phyloP scores from a whole-genome alignment of 768 basidiomycete genomes.

The Lentinus brumalis region DNA sequence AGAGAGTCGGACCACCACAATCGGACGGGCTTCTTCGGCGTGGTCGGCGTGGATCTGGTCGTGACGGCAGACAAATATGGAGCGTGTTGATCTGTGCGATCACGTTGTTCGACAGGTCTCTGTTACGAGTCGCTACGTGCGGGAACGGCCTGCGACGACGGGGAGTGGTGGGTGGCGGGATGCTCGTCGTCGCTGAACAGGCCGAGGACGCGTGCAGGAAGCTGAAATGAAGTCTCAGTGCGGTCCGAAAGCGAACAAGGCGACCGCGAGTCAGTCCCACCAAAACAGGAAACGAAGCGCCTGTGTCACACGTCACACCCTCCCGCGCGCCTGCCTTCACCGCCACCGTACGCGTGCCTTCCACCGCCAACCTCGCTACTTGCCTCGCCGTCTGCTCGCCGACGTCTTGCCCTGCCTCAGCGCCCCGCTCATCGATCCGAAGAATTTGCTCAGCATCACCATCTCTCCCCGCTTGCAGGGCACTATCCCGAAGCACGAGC shows the following conservation, averaged over 20 bases:
- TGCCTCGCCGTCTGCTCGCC: neutral
- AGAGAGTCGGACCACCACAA: constrained; percentile 4
- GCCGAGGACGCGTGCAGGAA: neutral
- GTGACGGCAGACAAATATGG: constrained; percentile 16
- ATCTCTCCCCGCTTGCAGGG: no score
- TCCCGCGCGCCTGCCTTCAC: neutral
- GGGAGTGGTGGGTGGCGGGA: neutral
- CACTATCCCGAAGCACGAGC: no score
- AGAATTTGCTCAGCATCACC: no score
- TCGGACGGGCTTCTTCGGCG: constrained; percentile 2
- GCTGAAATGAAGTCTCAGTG: neutral
- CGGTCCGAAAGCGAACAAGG: neutral
- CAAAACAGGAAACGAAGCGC: neutral
- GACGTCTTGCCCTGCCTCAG: neutral
- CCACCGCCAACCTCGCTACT: neutral
- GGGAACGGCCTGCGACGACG: neutral
- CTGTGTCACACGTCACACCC: neutral
- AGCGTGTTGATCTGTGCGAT: neutral
- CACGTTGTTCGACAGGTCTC: constrained; percentile 4
- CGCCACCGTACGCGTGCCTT: neutral
- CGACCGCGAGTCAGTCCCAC: neutral
- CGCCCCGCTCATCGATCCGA: neutral
- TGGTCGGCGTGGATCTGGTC: neutral
- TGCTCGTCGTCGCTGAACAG: constrained; percentile 3
- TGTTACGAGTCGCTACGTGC: neutral